phyloP scores from a whole-genome alignment of 1,139 yeast genomes.

The Geotrichum restrictum region DNA sequence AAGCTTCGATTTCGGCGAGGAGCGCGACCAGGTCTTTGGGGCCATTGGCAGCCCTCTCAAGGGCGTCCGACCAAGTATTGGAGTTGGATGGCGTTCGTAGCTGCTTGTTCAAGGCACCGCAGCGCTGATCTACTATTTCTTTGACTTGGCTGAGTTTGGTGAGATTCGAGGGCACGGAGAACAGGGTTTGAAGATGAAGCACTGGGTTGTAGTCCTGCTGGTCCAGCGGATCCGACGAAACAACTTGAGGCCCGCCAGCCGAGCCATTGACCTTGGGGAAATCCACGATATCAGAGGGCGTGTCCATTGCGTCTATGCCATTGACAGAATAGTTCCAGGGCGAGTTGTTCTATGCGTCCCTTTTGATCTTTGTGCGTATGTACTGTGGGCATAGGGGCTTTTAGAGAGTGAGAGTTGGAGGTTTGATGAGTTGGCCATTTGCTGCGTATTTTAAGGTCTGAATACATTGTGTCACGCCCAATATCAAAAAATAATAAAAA shows the following conservation, averaged over 20 bases:
- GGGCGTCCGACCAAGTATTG: not conserved
- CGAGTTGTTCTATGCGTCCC: not conserved
- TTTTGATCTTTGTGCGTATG: not conserved
- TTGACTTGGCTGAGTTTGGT: constrained; percentile 26
- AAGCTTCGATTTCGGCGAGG: constrained; percentile 42
- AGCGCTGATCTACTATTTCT: constrained; percentile 42
- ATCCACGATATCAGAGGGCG: not conserved
- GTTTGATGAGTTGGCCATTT: constrained; percentile 7
- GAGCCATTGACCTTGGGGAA: not conserved
- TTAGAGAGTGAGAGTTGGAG: not conserved
- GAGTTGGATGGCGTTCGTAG: not conserved
- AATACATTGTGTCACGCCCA: constrained; percentile 1
- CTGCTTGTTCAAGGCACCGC: constrained; percentile 38
- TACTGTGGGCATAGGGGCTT: too few species aligned
- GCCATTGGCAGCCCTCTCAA: constrained; percentile 7
- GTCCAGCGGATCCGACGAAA: constrained; percentile 16
- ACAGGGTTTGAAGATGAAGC: constrained; percentile 41
- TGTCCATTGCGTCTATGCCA: not conserved
- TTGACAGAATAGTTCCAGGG: not conserved
- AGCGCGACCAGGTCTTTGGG: constrained; percentile 37
- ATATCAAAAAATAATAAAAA: not conserved
- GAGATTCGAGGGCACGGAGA: constrained; percentile 27
- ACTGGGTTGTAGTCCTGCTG: constrained; percentile 40
- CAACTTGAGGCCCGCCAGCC: not conserved
- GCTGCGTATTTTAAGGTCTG: constrained; percentile 9